Conservation (phyloP, 805 yeast species). For the Metschnikowia corniflorae region DNA sequence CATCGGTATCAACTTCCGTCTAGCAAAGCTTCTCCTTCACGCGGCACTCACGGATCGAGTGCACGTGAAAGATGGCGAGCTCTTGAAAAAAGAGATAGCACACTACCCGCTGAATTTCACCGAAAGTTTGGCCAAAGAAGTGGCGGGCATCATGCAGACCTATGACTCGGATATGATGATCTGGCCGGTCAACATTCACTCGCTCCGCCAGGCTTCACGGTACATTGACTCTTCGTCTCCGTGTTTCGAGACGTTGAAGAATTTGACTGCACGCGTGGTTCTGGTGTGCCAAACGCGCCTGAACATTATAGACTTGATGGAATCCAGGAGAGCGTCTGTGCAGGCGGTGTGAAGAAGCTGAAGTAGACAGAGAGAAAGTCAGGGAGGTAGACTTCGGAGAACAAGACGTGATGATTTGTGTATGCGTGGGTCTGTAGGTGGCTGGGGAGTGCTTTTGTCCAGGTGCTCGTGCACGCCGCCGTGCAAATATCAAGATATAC, state of each 20-base stretch:
- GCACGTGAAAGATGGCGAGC: constrained; percentile 8
- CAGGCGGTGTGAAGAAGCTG: too few relatives aligned
- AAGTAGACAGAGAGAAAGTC: too few relatives aligned
- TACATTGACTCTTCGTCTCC: constrained; percentile 8
- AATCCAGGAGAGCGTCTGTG: background rate
- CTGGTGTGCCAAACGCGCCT: constrained; percentile 16
- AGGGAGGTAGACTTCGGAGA: too few relatives aligned
- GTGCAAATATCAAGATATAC: too few relatives aligned
- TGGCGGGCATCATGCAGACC: constrained; percentile 37
- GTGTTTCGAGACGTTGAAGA: constrained; percentile 13
- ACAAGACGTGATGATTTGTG: too few relatives aligned
- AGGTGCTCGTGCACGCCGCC: too few relatives aligned
- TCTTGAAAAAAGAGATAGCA: constrained; percentile 22
- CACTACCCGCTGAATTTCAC: constrained; percentile 25
- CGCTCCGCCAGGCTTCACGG: constrained; percentile 24
- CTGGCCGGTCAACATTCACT: constrained; percentile 37
- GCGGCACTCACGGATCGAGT: constrained; percentile 18
- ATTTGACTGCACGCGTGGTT: constrained; percentile 14
- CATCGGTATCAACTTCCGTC: constrained; percentile 26
- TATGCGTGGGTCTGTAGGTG: too few relatives aligned
- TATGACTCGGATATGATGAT: constrained; percentile 31
- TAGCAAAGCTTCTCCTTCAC: constrained; percentile 29
- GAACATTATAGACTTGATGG: constrained; percentile 8
- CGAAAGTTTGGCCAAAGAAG: constrained; percentile 30
- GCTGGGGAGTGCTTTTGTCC: too few relatives aligned